Base-by-base conservation (phyloP, 2,329 filamentous ascomycete species). In the Myriosclerotinia scirpicola region DNA sequence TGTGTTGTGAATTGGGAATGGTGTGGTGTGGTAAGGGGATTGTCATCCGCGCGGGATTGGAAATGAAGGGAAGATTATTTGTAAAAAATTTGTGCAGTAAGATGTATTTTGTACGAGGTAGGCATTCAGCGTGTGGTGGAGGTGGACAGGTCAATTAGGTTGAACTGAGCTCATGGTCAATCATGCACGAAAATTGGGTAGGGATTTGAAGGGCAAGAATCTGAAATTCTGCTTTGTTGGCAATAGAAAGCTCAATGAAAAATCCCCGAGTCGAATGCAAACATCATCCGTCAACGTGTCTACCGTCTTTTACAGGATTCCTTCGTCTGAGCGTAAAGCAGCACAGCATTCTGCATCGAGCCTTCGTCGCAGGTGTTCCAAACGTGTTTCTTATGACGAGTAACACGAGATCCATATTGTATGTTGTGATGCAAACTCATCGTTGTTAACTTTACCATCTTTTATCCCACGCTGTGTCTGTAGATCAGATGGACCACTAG, bases 401-500 rank as follows among this genome's bases (percentile, higher is more conserved):
- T 63, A 15, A 34, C 36, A 63, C 60, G 36, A 54, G 60, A 63
- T 54, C 36, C 53, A 58, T 50, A 55, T 5, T 48, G 17, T 58
- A 22, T 65, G 7, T 11, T n/a, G 52, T 46, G n/a, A 20, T 46
- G 34, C n/a, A 65, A 22, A 38, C 20, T 50, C 58, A 61, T 61
- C 58, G 58, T 26, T 61, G 44, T 61, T n/a, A 61, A 61, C 34
- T 61, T 61, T 61, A 61, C 58, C 58, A 61, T 52, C 58, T 61
- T 50, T 50, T 12, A 61, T 50, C 34, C 44, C 44, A 61, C 58
- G 58, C 44, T 61, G 44, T 61, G 44, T 22, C 36, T 61, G n/a
- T 61, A 61, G 58, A 61, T 61, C 30, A 61, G 30, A 50, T 50
- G 58, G 44, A 50, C 34, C 44, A 36, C 58, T 50, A 36, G 58